A percentile compares a stretch with the other conserved stretches of the same genome.
phyloP scores from a whole-genome alignment of 2,329 filamentous ascomycete genomes.

The Aspergillus fructus region DNA sequence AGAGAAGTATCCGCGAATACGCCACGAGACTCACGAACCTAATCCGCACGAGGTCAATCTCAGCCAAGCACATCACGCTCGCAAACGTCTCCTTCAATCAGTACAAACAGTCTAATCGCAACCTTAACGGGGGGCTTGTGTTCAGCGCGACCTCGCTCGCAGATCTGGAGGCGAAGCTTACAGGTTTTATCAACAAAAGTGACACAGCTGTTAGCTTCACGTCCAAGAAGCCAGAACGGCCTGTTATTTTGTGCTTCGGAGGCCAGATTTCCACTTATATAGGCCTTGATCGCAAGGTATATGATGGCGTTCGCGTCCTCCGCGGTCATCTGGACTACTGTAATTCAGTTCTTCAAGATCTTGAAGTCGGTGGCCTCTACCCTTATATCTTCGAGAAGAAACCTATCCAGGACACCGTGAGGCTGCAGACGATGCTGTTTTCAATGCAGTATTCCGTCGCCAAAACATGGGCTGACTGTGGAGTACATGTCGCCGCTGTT shows the following conservation, averaged over 20 bases:
- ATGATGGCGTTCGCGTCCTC: slow-evolving; percentile 24
- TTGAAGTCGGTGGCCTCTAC: slow-evolving; percentile 27
- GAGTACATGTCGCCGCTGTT: slow-evolving; percentile 32
- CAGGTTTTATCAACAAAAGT: too few relatives aligned
- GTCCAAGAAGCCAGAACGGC: background rate
- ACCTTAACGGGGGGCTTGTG: background rate
- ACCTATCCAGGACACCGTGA: slow-evolving; percentile 19
- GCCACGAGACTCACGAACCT: background rate
- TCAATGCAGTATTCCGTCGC: slow-evolving; percentile 41
- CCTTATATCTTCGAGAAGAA: slow-evolving; percentile 29
- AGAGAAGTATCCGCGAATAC: background rate
- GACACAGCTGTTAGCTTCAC: too few relatives aligned
- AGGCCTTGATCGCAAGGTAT: slow-evolving; percentile 29
- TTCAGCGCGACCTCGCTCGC: background rate
- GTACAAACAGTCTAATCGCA: background rate
- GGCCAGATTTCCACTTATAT: slow-evolving; percentile 37
- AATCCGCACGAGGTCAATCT: background rate
- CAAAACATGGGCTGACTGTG: slow-evolving; percentile 39
- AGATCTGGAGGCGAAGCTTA: background rate
- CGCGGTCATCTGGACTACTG: slow-evolving; percentile 10
- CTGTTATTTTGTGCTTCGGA: slow-evolving; percentile 41
- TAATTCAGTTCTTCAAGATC: background rate
- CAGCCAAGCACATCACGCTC: background rate
- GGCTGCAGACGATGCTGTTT: slow-evolving; percentile 39
- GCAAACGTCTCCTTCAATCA: slow-evolving; percentile 5